A percentile compares a stretch with the other conserved stretches of the same genome.
phyloP scores from a whole-genome alignment of 2,329 filamentous ascomycete genomes.

The Aquanectria penicillioides region DNA sequence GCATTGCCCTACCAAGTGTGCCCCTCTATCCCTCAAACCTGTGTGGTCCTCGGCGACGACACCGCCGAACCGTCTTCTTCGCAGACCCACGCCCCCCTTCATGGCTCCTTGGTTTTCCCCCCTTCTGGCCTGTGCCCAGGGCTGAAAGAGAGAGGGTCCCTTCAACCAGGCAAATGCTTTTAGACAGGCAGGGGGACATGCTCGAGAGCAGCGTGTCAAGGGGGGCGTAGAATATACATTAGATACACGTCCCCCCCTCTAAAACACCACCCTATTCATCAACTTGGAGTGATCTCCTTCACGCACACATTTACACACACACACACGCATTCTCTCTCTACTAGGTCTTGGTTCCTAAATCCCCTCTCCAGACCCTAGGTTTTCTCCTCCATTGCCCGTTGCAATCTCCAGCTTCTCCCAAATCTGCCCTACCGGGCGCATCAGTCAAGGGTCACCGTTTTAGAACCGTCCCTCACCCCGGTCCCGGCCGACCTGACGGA shows the following conservation, averaged over 20 bases:
- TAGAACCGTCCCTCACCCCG: conserved; percentile 22
- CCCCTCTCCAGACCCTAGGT: background rate
- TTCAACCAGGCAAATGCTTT: conserved; percentile 7
- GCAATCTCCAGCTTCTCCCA: background rate
- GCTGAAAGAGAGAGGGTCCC: conserved; percentile 18
- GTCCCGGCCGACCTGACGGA: conserved; percentile 35
- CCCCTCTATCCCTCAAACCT: background rate
- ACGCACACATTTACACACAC: background rate
- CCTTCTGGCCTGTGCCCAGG: conserved; percentile 18
- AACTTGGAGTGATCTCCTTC: background rate
- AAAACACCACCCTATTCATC: conserved; percentile 1
- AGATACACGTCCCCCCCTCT: conserved; percentile 11
- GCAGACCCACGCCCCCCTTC: conserved; percentile 15
- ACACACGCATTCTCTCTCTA: background rate
- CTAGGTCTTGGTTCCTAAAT: background rate
- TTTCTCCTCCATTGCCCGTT: conserved; percentile 6
- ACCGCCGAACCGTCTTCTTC: background rate
- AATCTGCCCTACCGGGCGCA: conserved; percentile 36
- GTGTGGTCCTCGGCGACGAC: background rate
- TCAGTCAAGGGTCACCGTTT: conserved; percentile 3
- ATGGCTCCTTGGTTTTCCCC: background rate
- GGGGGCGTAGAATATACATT: conserved; percentile 13
- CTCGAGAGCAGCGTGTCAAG: background rate
- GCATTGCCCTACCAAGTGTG: conserved; percentile 14
- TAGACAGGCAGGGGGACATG: conserved; percentile 8